phyloP scores from a whole-genome alignment of 257 asterid genomes.

The Solanum pimpinellifolium region DNA sequence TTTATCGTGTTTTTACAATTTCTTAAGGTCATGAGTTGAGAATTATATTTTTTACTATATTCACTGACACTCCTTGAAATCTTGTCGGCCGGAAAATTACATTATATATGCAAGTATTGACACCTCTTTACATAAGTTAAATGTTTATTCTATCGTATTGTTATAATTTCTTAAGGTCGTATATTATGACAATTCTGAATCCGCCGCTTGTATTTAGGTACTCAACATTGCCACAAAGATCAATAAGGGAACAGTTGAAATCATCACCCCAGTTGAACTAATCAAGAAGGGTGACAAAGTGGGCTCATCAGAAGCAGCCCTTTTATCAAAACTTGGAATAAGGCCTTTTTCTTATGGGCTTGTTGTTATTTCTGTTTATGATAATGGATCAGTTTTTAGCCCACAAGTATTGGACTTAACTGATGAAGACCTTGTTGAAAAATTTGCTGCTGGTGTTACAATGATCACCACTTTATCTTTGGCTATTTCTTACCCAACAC shows the following conservation, averaged over 20 bases:
- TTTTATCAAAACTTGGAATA: slow-evolving; percentile 81
- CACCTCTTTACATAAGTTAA: no score
- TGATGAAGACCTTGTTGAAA: slow-evolving; percentile 69
- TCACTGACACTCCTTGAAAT: no score
- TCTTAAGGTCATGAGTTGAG: no score
- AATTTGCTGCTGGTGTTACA: slow-evolving; percentile 62
- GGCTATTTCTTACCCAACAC: slow-evolving; percentile 70
- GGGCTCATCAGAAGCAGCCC: slow-evolving; percentile 93
- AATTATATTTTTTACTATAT: no score
- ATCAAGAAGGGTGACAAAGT: slow-evolving; percentile 97
- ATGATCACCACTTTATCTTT: slow-evolving; percentile 55
- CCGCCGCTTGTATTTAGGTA: slow-evolving; percentile 14
- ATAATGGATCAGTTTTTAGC: slow-evolving; percentile 82
- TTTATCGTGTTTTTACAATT: no score
- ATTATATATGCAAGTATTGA: no score
- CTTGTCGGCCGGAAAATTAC: no score
- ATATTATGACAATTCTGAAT: not conserved
- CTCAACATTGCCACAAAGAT: slow-evolving; percentile 92
- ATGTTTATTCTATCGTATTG: no score
- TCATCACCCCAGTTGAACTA: slow-evolving; percentile 87
- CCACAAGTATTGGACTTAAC: slow-evolving; percentile 76
- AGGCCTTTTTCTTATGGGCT: slow-evolving; percentile 95
- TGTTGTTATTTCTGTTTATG: slow-evolving; percentile 49
- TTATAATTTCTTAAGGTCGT: no score
- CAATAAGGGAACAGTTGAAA: slow-evolving; percentile 97